These are phyloP conservation scores for Calocybe gangraenosa DNA, from an alignment of 768 basidiomycete genomes.

Conservation along the genomic window DNA sequence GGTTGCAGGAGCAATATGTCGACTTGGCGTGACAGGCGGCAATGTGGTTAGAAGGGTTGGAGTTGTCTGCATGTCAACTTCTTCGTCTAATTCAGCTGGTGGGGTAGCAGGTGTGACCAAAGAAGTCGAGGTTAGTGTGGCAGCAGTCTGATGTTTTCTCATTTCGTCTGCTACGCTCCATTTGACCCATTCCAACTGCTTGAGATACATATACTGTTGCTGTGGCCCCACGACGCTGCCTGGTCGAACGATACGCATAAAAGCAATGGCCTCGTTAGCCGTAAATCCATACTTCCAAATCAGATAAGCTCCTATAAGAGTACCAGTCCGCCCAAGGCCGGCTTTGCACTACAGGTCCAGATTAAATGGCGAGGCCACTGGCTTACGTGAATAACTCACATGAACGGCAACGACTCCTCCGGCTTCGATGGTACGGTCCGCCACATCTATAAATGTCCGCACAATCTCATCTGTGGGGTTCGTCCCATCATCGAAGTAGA, in stretches of 20 bases:
- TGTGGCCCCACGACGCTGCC: slow-evolving; percentile 91
- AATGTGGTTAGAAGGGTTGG: slow-evolving; percentile 33
- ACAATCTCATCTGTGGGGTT: slow-evolving; percentile 97
- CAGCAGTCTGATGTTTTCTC: slow-evolving; percentile 42
- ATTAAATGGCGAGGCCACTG: slow-evolving; percentile 4
- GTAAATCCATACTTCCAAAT: slow-evolving; percentile 99
- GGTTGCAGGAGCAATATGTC: slow-evolving; percentile 65
- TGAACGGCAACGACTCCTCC: slow-evolving; percentile 88
- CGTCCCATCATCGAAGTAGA: slow-evolving; percentile 98
- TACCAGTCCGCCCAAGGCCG: slow-evolving; percentile 93
- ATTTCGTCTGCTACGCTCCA: slow-evolving; percentile 89
- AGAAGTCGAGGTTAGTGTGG: slow-evolving; percentile 32
- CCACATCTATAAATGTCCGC: slow-evolving; percentile 82
- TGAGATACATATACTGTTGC: slow-evolving; percentile 93
- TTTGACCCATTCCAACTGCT: slow-evolving; percentile 90
- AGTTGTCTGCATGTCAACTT: slow-evolving; percentile 46
- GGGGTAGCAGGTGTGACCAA: slow-evolving; percentile 75
- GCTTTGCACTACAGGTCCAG: slow-evolving; percentile 76
- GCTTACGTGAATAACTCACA: slow-evolving; percentile 33
- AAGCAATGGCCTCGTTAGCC: slow-evolving; percentile 92
- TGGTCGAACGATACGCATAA: slow-evolving; percentile 96
- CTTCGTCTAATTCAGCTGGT: slow-evolving; percentile 73
- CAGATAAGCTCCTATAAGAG: slow-evolving; percentile 94
- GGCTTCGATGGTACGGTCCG: slow-evolving; percentile 69
- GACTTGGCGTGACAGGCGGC: slow-evolving; percentile 79